Evolutionary conservation across 2,329 filamentous ascomycete species (phyloP).

Genomic region (Cladophialophora exuberans): DNA sequence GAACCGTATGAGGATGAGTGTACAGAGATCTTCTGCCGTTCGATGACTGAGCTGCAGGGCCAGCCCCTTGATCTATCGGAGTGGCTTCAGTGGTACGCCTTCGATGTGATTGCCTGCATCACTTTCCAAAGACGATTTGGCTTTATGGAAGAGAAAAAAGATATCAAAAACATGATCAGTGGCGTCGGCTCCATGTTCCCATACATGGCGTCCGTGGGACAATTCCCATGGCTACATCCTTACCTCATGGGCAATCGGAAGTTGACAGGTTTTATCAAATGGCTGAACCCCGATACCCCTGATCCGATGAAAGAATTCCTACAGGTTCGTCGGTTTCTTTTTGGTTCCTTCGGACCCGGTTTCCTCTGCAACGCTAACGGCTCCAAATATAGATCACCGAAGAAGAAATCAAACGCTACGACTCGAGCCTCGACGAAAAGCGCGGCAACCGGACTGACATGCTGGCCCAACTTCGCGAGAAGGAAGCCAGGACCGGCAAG

Average conservation of each 20-base stretch:
- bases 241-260: constrained; percentile 15
- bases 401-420: constrained; percentile 11
- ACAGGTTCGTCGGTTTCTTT: constrained; percentile 7
- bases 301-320: constrained; percentile 13
- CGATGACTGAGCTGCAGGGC: constrained; percentile 16
- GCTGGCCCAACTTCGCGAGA: constrained; percentile 16
- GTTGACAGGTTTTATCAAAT: not conserved
- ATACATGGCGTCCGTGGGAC: constrained; percentile 6
- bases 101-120: constrained; percentile 64
- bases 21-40: constrained; percentile 16
- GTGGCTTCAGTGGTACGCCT: constrained; percentile 80
- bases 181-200: constrained; percentile 34
- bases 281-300: not conserved
- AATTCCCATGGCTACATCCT: constrained; percentile 5
- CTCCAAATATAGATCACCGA: constrained; percentile 34
- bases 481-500: constrained; percentile 14
- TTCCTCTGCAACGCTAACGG: too few species aligned
- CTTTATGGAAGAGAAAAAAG: constrained; percentile 72
- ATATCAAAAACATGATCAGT: constrained; percentile 59
- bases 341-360: too few species aligned
- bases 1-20: constrained; percentile 50
- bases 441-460: constrained; percentile 13
- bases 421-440: constrained; percentile 10
- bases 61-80: constrained; percentile 18
- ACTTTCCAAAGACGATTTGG: constrained; percentile 66